phyloP scores from a whole-genome alignment of 495 filamentous ascomycete species.

The Tetracladium setigerum region DNA sequence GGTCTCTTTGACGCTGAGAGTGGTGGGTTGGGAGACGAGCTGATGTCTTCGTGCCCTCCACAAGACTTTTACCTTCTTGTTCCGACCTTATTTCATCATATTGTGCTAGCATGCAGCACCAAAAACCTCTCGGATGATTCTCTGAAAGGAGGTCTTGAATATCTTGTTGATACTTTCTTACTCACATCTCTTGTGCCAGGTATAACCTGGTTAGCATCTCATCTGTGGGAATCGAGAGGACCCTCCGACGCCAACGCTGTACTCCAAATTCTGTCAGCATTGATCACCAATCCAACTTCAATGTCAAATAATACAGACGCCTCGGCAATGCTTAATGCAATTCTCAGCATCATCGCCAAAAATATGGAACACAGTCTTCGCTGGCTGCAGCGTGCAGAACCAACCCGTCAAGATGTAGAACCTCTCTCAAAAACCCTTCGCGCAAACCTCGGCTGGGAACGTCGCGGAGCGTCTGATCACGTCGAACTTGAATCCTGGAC shows the following conservation, averaged over 20 bases:
- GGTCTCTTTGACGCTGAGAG: constrained; percentile 81
- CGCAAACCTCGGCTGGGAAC: constrained; percentile 55
- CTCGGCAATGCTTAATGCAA: constrained; percentile 68
- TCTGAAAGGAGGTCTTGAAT: constrained; percentile 82
- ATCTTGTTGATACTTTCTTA: constrained; percentile 82
- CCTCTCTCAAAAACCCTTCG: constrained; percentile 64
- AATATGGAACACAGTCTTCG: constrained; percentile 69
- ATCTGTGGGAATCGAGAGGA: constrained; percentile 61
- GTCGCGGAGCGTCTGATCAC: constrained; percentile 55
- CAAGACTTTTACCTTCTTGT: constrained; percentile 93
- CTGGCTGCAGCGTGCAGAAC: constrained; percentile 61
- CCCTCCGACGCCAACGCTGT: constrained; percentile 44
- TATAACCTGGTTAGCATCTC: constrained; percentile 70
- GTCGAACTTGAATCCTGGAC: constrained; percentile 76
- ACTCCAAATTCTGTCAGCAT: constrained; percentile 67
- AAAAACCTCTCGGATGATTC: constrained; percentile 67
- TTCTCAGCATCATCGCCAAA: constrained; percentile 75
- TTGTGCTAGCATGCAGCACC: constrained; percentile 64
- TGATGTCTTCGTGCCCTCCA: constrained; percentile 85
- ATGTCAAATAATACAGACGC: constrained; percentile 65
- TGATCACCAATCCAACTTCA: constrained; percentile 61
- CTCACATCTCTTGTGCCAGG: constrained; percentile 80
- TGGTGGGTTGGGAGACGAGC: constrained; percentile 66
- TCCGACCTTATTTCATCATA: constrained; percentile 80
- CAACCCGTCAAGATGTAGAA: constrained; percentile 60